Evolutionary conservation across 106 monocot genomes (phyloP).

Genomic region (Platanthera zijinensis): DNA sequence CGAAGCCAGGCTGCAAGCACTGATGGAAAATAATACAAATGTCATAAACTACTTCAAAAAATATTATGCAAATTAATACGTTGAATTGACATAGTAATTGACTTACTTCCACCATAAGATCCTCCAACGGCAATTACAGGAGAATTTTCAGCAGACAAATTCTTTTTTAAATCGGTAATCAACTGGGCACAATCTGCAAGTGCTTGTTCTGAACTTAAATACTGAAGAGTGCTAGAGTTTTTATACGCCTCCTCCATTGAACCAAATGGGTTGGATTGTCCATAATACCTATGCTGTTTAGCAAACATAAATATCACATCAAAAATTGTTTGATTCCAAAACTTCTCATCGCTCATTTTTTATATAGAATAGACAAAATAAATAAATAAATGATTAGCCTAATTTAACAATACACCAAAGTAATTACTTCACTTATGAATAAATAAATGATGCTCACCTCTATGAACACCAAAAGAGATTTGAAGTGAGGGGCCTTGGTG

Average conservation of each 20-base stretch:
- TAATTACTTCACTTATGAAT: too few species aligned
- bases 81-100: neutral
- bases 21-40: constrained; percentile 5
- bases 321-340: neutral
- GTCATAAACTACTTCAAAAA: too few species aligned
- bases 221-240: constrained; percentile 25
- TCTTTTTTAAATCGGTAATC: constrained; percentile 14
- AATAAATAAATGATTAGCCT: too few species aligned
- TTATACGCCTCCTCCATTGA: constrained; percentile 12
- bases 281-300: constrained; percentile 29
- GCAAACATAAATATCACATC: neutral
- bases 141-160: constrained; percentile 14
- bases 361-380: neutral
- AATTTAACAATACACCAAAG: too few species aligned
- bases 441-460: constrained; percentile 16
- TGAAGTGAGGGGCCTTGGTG: constrained; percentile 24
- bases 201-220: constrained; percentile 29
- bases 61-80: too few species aligned
- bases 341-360: neutral
- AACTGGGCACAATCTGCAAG: constrained; percentile 30
- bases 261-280: constrained; percentile 26
- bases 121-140: constrained; percentile 25
- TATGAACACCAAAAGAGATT: constrained; percentile 28
- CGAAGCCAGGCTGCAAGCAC: constrained; percentile 31
- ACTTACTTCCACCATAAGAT: constrained; percentile 30